Evolutionary conservation across 768 basidiomycete genomes (phyloP), one percentile per base, ranked within the genome.

Genomic region (Xerocomellus intermedius): DNA sequence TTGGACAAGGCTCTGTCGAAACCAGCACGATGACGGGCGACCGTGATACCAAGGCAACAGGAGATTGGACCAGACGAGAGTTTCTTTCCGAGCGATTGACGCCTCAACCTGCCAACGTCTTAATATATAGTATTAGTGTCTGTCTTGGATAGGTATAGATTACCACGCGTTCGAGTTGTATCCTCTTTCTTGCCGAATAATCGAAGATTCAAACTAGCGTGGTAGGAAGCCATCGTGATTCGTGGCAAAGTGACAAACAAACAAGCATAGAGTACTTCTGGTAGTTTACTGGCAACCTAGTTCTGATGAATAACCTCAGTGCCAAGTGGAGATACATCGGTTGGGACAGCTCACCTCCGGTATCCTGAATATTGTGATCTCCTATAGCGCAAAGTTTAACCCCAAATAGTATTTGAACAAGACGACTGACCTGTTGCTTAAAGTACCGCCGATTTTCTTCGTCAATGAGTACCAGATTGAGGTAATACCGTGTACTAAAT

Each of bases 361-460:
- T 82, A 93, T 91, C 73, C 91, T 84, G 73, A 91, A 93, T 55
- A 93, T 80, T 1, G 92, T 94, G 63, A 94, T 94, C 79, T 94
- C 89, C 83, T 87, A 64, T 8, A 52, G 9, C 7, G 9, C 39
- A 38, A 28, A 35, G 1, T n/a, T 9, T 22, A 59, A 44, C 8
- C 30, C 53, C 32, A 32, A 8, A 8, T 16, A 22, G 21, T 14
- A 46, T 21, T 19, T 33, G 14, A 10, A 41, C 24, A 52, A 42
- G 41, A 7, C 24, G 4, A 64, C 75, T 32, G 39, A 86, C 90
- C 84, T 95, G 94, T 72, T 97, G 94, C 75, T 98, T 97, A 75
- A 98, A 98, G 74, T 97, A 98, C 60, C 96, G 80, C 64, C 96
- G 80, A 73, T 98, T 98, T 79, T 98, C 96, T 70, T 98, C 95